Percentiles rank a stretch among this genome's conserved stretches.
phyloP scores from a whole-genome alignment of 441 rosid species.

The Aquilaria agallochum region DNA sequence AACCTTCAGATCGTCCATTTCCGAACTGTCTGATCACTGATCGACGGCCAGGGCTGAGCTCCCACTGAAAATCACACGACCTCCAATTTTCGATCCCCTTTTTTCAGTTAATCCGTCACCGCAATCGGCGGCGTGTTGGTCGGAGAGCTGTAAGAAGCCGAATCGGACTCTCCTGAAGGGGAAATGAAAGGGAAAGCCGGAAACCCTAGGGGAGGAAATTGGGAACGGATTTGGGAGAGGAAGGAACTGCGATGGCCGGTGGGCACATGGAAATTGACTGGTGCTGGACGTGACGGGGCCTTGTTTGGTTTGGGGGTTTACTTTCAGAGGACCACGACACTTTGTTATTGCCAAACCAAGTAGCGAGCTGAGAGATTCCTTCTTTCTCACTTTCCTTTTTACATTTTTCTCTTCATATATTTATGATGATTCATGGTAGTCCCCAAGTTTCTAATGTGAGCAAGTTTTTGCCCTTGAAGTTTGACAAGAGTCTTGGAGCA shows the following conservation, averaged over 20 bases:
- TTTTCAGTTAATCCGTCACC: neutral
- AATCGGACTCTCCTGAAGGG: conserved; percentile 12
- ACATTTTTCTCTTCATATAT: too few relatives aligned
- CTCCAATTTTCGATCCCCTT: neutral
- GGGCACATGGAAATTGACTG: conserved; percentile 38
- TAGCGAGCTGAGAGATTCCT: too few relatives aligned
- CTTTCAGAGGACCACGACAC: conserved; percentile 16
- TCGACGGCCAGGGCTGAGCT: conserved; percentile 42
- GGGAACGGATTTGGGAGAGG: conserved; percentile 24
- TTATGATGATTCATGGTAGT: too few relatives aligned
- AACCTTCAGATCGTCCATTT: conserved; percentile 33
- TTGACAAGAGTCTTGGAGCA: too few relatives aligned
- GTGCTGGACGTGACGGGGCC: conserved; percentile 48
- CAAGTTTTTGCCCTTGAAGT: too few relatives aligned
- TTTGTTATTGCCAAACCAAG: too few relatives aligned
- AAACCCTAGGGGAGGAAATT: conserved; percentile 43
- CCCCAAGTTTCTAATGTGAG: too few relatives aligned
- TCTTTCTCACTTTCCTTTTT: too few relatives aligned
- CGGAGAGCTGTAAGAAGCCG: conserved; percentile 15
- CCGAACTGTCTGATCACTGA: conserved; percentile 44
- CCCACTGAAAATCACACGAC: conserved; percentile 13
- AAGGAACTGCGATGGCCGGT: conserved; percentile 22
- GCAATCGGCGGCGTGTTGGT: conserved; percentile 8
- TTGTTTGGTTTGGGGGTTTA: conserved; percentile 18
- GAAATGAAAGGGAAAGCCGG: conserved; percentile 4